Evolutionary conservation across 257 asterid genomes (phyloP).

Genomic region (Cordia subcordata): DNA sequence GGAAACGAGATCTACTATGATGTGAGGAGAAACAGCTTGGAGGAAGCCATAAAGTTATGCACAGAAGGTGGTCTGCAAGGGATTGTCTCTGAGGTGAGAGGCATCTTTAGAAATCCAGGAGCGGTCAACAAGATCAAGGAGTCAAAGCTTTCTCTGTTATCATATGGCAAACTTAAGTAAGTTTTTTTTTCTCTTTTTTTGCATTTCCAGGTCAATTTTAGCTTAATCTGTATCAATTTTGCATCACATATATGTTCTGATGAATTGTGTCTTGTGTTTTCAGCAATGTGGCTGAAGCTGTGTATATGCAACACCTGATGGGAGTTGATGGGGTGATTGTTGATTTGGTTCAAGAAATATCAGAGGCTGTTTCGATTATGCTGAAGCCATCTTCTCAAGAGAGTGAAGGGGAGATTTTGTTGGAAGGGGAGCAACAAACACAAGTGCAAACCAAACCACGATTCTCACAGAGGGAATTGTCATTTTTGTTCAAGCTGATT

Average conservation of each 20-base stretch:
- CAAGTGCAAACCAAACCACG: slow-evolving; percentile 40
- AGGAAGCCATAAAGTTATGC: slow-evolving; percentile 75
- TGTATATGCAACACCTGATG: slow-evolving; percentile 84
- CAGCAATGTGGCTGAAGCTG: slow-evolving; percentile 85
- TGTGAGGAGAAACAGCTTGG: slow-evolving; percentile 72
- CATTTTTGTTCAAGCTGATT: slow-evolving; percentile 81
- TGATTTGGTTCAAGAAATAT: slow-evolving; percentile 66
- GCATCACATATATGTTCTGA: no score
- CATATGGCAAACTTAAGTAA: slow-evolving; percentile 89
- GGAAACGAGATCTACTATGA: slow-evolving; percentile 71
- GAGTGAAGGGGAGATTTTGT: not conserved
- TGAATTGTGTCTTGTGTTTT: not conserved
- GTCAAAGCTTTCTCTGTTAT: slow-evolving; percentile 54
- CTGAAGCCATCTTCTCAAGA: slow-evolving; percentile 24
- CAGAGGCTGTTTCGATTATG: slow-evolving; percentile 54
- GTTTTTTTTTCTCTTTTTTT: slow-evolving; percentile 9
- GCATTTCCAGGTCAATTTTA: no score
- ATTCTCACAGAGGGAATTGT: slow-evolving; percentile 73
- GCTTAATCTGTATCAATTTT: no score
- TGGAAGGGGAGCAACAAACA: slow-evolving; percentile 16
- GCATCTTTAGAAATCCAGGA: slow-evolving; percentile 67
- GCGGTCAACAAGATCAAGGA: slow-evolving; percentile 77
- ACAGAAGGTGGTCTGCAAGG: slow-evolving; percentile 85
- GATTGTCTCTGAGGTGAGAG: slow-evolving; percentile 81
- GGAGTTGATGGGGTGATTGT: slow-evolving; percentile 93